These are phyloP conservation scores for Trypanosoma melophagium DNA, from an alignment of 208 protist genomes.

Conservation along the genomic window DNA sequence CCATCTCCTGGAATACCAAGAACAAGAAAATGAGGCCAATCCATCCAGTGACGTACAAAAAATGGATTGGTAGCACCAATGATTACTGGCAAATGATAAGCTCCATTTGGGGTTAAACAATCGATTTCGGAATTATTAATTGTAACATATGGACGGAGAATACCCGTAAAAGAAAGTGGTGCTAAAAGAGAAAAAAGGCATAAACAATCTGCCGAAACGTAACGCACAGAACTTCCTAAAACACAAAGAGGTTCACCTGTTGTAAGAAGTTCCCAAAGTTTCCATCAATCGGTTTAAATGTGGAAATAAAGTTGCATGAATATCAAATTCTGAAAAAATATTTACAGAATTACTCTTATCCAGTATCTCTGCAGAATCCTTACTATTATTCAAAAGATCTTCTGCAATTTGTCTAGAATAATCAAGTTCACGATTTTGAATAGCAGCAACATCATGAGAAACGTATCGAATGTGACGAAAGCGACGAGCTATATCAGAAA, in stretches of 20 bases:
- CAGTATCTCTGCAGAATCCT: neutral
- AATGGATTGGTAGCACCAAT: constrained; percentile 31
- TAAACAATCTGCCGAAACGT: constrained; percentile 9
- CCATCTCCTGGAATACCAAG: constrained; percentile 5
- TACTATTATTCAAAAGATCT: neutral
- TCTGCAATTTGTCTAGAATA: constrained; percentile 13
- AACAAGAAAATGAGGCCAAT: constrained; percentile 29
- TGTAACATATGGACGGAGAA: constrained; percentile 37
- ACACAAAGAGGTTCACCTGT: constrained; percentile 28
- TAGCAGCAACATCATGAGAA: constrained; percentile 10
- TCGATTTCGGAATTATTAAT: constrained; percentile 33
- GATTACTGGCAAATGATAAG: constrained; percentile 5
- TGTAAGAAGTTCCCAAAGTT: constrained; percentile 38
- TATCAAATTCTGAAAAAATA: constrained; percentile 30
- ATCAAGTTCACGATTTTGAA: constrained; percentile 18
- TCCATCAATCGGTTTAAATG: constrained; percentile 33
- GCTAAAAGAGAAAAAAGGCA: constrained; percentile 26
- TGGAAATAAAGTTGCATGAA: constrained; percentile 19
- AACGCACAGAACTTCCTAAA: constrained; percentile 1
- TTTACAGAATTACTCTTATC: neutral
- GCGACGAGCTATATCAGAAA: neutral
- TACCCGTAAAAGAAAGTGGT: constrained; percentile 20
- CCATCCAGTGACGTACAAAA: constrained; percentile 28
- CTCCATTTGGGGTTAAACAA: neutral
- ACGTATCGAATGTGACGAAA: constrained; percentile 14